These are phyloP conservation scores for Kuraishia molischiana DNA, from an alignment of 805 yeast species.

Conservation along the genomic window DNA sequence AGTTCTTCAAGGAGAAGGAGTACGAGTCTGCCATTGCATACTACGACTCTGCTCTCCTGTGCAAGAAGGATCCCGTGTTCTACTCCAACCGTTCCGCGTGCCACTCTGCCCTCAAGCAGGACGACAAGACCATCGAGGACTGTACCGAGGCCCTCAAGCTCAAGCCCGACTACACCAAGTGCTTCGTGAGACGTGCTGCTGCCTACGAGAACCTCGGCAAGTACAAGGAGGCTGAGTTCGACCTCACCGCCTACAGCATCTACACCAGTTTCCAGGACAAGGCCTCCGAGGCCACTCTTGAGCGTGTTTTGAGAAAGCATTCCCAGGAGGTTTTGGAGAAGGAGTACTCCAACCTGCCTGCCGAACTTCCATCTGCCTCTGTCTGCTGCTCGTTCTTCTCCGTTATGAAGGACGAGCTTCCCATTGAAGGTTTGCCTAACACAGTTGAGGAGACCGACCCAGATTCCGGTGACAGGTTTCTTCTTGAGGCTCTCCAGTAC, in stretches of 20 bases:
- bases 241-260: slow-evolving; percentile 80
- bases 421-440: slow-evolving; percentile 37
- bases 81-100: slow-evolving; percentile 97
- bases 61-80: slow-evolving; percentile 78
- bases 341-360: slow-evolving; percentile 38
- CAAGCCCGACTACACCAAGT: slow-evolving; percentile 86
- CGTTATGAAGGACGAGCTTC: slow-evolving; percentile 58
- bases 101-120: slow-evolving; percentile 71
- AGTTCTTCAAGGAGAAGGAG: slow-evolving; percentile 58
- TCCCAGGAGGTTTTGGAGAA: slow-evolving; percentile 65
- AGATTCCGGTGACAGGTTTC: slow-evolving; percentile 53
- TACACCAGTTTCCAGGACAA: slow-evolving; percentile 55
- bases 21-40: slow-evolving; percentile 68
- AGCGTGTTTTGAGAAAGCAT: slow-evolving; percentile 75
- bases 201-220: slow-evolving; percentile 78
- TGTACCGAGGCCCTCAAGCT: slow-evolving; percentile 78
- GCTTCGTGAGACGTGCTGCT: slow-evolving; percentile 85
- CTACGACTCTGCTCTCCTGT: slow-evolving; percentile 68
- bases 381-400: slow-evolving; percentile 81
- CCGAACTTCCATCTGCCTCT: slow-evolving; percentile 70
- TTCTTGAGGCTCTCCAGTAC: slow-evolving; percentile 56
- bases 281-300: slow-evolving; percentile 71
- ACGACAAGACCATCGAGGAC: slow-evolving; percentile 79
- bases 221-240: slow-evolving; percentile 82
- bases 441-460: slow-evolving; percentile 36